Base-by-base conservation (phyloP, 768 basidiomycete genomes). In the Boletellus emodensis region DNA sequence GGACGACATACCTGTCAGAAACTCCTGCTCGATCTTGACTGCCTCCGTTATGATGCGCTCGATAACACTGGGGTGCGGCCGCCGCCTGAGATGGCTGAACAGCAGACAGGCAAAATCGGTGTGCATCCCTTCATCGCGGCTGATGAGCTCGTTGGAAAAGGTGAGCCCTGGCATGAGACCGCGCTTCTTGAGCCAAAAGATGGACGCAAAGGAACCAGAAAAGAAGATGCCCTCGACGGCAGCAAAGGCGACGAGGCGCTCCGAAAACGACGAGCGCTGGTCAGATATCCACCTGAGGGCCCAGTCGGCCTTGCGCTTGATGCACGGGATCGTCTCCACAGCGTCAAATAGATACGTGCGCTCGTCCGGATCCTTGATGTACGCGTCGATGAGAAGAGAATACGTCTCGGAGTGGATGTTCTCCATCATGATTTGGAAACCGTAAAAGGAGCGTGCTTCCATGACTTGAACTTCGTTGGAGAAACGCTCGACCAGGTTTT, bases 401-500 rank as follows among this genome's bases (percentile, higher is more conserved):
- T 96, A 96, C 0, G 94, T 93, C 69, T 95, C 94, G 13, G 92
- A 93, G 69, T 96, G 94, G 50, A 95, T 81, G 71, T 95, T 96
- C 65, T 95, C 94, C 82, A 94, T 95, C 94, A 95, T 94, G 66
- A 95, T 89, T 68, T 96, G 94, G 72, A 94, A 95, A 15, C 93
- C 93, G 65, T 96, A 95, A 74, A 96, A 96, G 67, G 87, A 94
- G 6, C 93, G 84, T 9, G 91, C 94, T 68, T 96, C 94, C 5
- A 92, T 87, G 2, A 77, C 77, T 68, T 95, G 93, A 8, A 95
- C 90, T 64, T 95, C 94, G 51, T 79, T 83, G 10, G 89, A 90
- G 72, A 95, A 95, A 18, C 93, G 87, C 68, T 94, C 90, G 40
- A 95, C 79, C 12, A 96, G 77, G 69, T 96, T 95, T 71, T 95